These are phyloP conservation scores for Gleditsia sinensis DNA, from an alignment of 306 rosid genomes.

Conservation along the genomic window DNA sequence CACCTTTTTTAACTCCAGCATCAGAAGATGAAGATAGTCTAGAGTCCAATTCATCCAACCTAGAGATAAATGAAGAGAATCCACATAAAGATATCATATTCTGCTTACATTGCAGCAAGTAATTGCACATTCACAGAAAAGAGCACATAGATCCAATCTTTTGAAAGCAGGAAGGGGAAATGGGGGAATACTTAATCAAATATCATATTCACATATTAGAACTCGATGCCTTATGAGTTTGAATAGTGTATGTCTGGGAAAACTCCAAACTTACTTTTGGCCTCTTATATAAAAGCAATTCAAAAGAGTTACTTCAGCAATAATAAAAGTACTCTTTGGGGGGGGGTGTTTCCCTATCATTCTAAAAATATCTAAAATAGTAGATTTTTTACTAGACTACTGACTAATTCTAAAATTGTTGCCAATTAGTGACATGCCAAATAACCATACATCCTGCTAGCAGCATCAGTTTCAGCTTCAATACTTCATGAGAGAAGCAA, in stretches of 20 bases:
- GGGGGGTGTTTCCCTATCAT: too few species aligned
- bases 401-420: not conserved
- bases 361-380: not conserved
- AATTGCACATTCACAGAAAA: conserved; percentile 17
- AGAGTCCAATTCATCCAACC: conserved; percentile 88
- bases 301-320: too few species aligned
- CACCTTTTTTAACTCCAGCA: conserved; percentile 55
- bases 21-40: conserved; percentile 66
- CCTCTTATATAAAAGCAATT: not conserved
- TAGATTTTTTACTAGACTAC: not conserved
- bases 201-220: not conserved
- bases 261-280: not conserved
- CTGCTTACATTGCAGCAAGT: conserved; percentile 12
- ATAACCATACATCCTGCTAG: not conserved
- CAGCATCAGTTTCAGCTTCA: not conserved
- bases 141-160: not conserved
- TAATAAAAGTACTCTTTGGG: too few species aligned
- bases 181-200: not conserved
- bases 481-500: not conserved
- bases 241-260: not conserved
- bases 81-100: conserved; percentile 20
- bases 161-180: not conserved
- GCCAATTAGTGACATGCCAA: not conserved
- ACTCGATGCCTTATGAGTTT: not conserved
- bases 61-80: conserved; percentile 36